Conservation (phyloP, 768 basidiomycete species). For the Clavaria fumosa region DNA sequence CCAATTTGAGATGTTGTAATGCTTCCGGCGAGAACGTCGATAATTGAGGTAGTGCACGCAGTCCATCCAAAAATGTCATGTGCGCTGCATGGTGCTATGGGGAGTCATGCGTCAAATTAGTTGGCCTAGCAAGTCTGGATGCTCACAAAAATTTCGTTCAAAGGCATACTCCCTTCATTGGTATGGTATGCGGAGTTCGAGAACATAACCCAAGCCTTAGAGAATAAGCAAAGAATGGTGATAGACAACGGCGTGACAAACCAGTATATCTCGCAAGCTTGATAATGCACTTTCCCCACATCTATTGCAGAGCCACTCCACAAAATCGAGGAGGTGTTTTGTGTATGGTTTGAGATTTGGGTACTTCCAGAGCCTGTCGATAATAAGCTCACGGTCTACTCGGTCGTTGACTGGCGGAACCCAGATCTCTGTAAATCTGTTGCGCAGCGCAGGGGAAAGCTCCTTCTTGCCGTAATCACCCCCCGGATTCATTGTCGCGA, state of each 20-base stretch:
- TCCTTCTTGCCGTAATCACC: constrained; percentile 99
- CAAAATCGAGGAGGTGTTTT: constrained; percentile 52
- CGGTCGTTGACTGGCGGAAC: constrained; percentile 72
- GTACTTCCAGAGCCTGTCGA: constrained; percentile 52
- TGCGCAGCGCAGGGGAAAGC: constrained; percentile 87
- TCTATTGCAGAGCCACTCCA: constrained; percentile 56
- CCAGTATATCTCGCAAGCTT: constrained; percentile 79
- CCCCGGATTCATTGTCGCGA: constrained; percentile 99
- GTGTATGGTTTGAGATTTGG: constrained; percentile 42
- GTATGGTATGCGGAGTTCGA: constrained; percentile 42
- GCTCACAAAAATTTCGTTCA: constrained; percentile 54
- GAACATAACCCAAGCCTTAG: constrained; percentile 86
- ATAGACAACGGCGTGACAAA: constrained; percentile 20
- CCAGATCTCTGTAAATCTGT: constrained; percentile 99
- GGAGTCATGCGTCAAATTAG: constrained; percentile 7
- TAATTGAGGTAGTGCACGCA: constrained; percentile 64
- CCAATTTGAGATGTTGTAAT: constrained; percentile 43
- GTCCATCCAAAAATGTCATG: constrained; percentile 85
- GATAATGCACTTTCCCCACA: constrained; percentile 50
- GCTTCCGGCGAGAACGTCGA: constrained; percentile 44
- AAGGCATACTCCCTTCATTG: constrained; percentile 20
- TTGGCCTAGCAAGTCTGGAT: background rate
- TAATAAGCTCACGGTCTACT: constrained; percentile 62
- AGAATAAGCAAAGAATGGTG: constrained; percentile 4
- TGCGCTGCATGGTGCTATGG: constrained; percentile 79